Conservation (phyloP, 163 green algal species). For the Scenedesmus sp. region DNA sequence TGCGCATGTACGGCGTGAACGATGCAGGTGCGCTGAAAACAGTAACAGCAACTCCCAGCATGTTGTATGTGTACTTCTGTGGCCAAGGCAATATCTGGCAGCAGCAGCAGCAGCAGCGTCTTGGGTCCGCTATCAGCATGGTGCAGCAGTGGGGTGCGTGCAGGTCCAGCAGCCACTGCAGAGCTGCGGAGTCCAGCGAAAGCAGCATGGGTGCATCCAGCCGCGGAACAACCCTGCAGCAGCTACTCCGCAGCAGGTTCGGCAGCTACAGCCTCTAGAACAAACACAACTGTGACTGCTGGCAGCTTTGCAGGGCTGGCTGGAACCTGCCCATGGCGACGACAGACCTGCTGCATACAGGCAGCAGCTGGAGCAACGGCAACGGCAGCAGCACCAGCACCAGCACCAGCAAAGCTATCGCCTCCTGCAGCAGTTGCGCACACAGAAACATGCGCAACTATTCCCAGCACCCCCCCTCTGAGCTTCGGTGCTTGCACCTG, state of each 20-base stretch:
- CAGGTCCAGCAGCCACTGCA: too few relatives aligned
- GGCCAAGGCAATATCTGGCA: too few relatives aligned
- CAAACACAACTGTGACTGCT: too few relatives aligned
- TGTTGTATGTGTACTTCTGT: too few relatives aligned
- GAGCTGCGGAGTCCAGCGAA: too few relatives aligned
- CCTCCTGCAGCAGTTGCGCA: not conserved
- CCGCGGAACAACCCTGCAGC: too few relatives aligned
- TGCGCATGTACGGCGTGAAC: constrained; percentile 97
- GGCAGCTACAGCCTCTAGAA: not conserved
- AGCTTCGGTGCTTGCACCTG: not conserved
- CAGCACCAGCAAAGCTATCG: not conserved
- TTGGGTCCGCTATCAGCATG: too few relatives aligned
- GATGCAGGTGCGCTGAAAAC: constrained; percentile 78
- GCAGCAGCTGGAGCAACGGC: too few relatives aligned
- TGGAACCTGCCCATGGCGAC: too few relatives aligned
- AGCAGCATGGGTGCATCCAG: too few relatives aligned
- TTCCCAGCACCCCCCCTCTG: not conserved
- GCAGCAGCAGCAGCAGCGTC: not conserved
- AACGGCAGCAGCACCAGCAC: not conserved
- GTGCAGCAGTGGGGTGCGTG: not conserved
- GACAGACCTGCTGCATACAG: not conserved
- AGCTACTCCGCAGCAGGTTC: not conserved
- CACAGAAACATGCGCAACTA: not conserved
- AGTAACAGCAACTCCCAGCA: too few relatives aligned
- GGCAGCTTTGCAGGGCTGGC: too few relatives aligned